Percentiles rank a stretch among this genome's conserved stretches.
These are phyloP conservation scores for Termitomyces sp. DNA, from an alignment of 768 basidiomycete genomes.

Conservation along the genomic window DNA sequence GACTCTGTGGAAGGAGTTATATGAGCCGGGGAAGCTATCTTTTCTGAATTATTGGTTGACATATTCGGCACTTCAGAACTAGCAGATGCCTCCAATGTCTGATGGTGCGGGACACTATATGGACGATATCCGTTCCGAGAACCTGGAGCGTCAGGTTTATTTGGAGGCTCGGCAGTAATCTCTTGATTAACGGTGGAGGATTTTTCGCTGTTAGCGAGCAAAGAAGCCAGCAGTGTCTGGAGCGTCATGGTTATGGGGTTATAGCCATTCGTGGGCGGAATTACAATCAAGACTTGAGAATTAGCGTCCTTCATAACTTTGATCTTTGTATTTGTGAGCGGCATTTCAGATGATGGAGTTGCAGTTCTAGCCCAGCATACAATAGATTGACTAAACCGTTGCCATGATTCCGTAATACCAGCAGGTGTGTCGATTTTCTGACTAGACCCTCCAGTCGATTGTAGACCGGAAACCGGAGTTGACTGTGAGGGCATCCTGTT, in stretches of 20 bases:
- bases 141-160: background rate
- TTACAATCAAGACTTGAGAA: background rate
- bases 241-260: background rate
- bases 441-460: background rate
- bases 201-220: background rate
- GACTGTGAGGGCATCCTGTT: background rate
- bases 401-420: background rate
- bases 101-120: conserved; percentile 7
- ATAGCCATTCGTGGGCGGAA: background rate
- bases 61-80: background rate
- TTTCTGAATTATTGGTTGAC: background rate
- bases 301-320: background rate
- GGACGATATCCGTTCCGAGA: background rate
- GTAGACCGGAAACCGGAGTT: background rate
- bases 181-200: background rate
- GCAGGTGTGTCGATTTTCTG: background rate
- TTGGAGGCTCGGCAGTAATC: background rate
- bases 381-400: background rate
- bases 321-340: background rate
- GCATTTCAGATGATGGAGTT: background rate
- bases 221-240: background rate
- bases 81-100: background rate
- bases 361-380: background rate
- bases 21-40: background rate
- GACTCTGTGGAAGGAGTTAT: background rate